Percentiles rank a stretch among this genome's conserved stretches.
These are phyloP conservation scores for Fusarium sp. DNA, from an alignment of 2,329 filamentous ascomycete genomes.

Conservation along the genomic window DNA sequence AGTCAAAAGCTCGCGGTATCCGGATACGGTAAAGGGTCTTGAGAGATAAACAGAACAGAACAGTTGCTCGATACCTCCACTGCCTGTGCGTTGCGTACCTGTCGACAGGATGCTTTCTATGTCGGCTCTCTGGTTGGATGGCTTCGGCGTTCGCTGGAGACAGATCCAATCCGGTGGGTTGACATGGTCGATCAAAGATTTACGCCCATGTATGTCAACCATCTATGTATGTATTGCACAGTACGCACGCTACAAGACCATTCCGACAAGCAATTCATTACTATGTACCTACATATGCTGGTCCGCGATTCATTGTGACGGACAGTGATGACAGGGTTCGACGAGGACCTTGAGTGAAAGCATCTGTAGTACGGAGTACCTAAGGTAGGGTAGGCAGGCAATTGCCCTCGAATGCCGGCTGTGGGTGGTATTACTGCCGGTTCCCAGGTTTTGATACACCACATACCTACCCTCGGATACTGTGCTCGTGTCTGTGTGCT, in stretches of 20 bases:
- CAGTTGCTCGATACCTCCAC: constrained; percentile 11
- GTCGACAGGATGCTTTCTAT: constrained; percentile 35
- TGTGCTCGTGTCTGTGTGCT: constrained; percentile 6
- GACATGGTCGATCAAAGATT: constrained; percentile 25
- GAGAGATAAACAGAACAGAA: constrained; percentile 32
- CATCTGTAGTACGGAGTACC: not conserved
- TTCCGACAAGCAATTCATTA: constrained; percentile 2
- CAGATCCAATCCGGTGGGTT: constrained; percentile 29
- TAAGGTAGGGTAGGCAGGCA: no score
- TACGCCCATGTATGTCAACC: constrained; percentile 18
- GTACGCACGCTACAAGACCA: not conserved
- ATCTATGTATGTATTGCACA: not conserved
- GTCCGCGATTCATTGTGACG: constrained; percentile 19
- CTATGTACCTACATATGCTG: not conserved
- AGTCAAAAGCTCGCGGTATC: constrained; percentile 15
- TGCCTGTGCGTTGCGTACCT: constrained; percentile 27
- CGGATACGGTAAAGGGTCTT: constrained; percentile 28
- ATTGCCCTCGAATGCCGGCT: constrained; percentile 17
- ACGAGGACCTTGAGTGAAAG: not conserved
- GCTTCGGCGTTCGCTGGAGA: constrained; percentile 11
- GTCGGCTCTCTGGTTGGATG: constrained; percentile 36
- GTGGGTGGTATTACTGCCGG: constrained; percentile 5
- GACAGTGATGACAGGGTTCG: not conserved
- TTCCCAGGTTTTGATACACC: not conserved
- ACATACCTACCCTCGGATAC: not conserved